Percentiles rank a stretch among this genome's conserved stretches.
These are phyloP conservation scores for Buddleja alternifolia DNA, from an alignment of 257 asterid genomes.

Conservation along the genomic window DNA sequence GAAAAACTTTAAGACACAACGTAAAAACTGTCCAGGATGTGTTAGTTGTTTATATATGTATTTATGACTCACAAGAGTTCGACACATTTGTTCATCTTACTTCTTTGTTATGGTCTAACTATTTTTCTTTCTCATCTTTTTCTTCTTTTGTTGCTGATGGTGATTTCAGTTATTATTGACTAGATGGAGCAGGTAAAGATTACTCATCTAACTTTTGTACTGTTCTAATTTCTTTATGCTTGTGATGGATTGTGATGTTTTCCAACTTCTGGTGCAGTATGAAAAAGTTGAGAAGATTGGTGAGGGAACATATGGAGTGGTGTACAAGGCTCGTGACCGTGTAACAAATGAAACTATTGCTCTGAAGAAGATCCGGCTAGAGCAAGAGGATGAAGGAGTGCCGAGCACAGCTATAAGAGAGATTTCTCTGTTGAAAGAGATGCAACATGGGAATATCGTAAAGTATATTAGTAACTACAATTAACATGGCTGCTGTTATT, in stretches of 20 bases:
- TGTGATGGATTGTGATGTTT: conserved; percentile 25
- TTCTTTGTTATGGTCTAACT: conserved; percentile 4
- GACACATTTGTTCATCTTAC: background rate
- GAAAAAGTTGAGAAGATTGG: conserved; percentile 87
- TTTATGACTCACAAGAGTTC: background rate
- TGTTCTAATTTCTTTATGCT: background rate
- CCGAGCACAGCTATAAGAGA: conserved; percentile 85
- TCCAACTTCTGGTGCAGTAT: conserved; percentile 44
- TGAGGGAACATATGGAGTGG: conserved; percentile 83
- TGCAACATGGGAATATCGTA: conserved; percentile 80
- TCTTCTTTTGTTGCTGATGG: conserved; percentile 21
- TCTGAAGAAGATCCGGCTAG: conserved; percentile 76
- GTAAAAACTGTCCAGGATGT: background rate
- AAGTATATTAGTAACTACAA: conserved; percentile 37
- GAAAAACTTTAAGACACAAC: background rate
- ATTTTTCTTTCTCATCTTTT: background rate
- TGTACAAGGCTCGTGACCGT: conserved; percentile 77
- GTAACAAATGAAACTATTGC: conserved; percentile 74
- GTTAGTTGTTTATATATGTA: background rate
- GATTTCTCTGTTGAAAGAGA: conserved; percentile 78
- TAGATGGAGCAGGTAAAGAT: conserved; percentile 80
- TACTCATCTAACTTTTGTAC: background rate
- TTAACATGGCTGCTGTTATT: background rate
- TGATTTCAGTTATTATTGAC: conserved; percentile 28
- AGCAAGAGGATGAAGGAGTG: conserved; percentile 89